Conservation (phyloP, 805 yeast species). For the Myxozyma nipponensis region DNA sequence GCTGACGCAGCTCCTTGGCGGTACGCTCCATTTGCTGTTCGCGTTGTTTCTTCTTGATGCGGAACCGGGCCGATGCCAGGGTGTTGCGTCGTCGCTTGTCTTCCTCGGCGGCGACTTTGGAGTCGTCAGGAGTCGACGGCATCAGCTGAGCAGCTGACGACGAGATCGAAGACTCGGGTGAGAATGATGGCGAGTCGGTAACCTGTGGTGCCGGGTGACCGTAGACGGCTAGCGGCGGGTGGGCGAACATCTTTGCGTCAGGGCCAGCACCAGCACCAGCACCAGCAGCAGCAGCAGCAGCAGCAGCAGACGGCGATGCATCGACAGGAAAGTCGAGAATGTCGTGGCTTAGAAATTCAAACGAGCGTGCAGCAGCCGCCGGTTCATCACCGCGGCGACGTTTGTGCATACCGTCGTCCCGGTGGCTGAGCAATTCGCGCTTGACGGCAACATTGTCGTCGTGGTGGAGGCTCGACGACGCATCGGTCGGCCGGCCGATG, state of each 20-base stretch:
- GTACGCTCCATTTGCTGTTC: slow-evolving; percentile 86
- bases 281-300: neutral
- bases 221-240: neutral
- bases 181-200: no score
- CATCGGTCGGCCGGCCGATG: slow-evolving; percentile 43
- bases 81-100: slow-evolving; percentile 86
- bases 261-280: neutral
- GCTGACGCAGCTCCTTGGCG: slow-evolving; percentile 66
- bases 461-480: slow-evolving; percentile 14
- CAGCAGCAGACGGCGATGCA: slow-evolving; percentile 8
- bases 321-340: no score
- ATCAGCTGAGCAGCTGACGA: neutral
- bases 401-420: neutral
- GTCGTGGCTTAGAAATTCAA: no score
- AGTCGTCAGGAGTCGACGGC: slow-evolving; percentile 17
- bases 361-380: slow-evolving; percentile 3
- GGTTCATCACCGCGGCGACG: neutral
- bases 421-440: slow-evolving; percentile 3
- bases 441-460: slow-evolving; percentile 2
- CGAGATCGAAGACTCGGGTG: slow-evolving; percentile 26
- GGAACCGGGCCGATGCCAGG: slow-evolving; percentile 90
- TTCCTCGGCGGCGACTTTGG: slow-evolving; percentile 42
- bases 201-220: slow-evolving; percentile 3
- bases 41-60: slow-evolving; percentile 85
- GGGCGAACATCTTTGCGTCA: no score